Evolutionary conservation across 2,329 filamentous ascomycete genomes (phyloP).

Genomic region (Aspergillus caelatus): DNA sequence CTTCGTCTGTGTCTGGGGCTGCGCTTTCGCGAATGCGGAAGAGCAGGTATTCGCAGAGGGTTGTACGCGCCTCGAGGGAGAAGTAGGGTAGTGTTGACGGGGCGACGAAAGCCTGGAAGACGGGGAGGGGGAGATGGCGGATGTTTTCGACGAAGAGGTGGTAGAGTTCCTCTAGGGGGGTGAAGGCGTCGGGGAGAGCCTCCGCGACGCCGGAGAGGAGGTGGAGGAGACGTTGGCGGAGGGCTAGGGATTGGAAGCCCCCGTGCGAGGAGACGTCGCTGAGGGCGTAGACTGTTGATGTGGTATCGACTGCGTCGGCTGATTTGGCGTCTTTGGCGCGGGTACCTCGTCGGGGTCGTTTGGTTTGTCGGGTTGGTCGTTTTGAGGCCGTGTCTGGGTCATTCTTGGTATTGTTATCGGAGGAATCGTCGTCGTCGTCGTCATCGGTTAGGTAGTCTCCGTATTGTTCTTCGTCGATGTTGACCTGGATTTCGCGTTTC

Average conservation of each 20-base stretch:
- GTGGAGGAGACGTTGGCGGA: slow-evolving; percentile 50
- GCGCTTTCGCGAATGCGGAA: slow-evolving; percentile 51
- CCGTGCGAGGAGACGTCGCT: slow-evolving; percentile 38
- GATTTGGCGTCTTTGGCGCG: slow-evolving; percentile 5
- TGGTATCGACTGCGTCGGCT: slow-evolving; percentile 2
- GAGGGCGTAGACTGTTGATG: slow-evolving; percentile 8
- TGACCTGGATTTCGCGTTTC: slow-evolving; percentile 45
- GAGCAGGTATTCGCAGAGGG: slow-evolving; percentile 58
- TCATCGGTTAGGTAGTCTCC: slow-evolving; percentile 48
- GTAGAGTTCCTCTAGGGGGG: slow-evolving; percentile 43
- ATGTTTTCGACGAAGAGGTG: slow-evolving; percentile 51
- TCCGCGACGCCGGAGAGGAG: slow-evolving; percentile 45
- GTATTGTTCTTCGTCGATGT: slow-evolving; percentile 50
- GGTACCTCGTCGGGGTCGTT: slow-evolving; percentile 37
- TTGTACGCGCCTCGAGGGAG: slow-evolving; percentile 45
- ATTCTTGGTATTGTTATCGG: slow-evolving; percentile 20
- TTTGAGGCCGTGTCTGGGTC: slow-evolving; percentile 18
- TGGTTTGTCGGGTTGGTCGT: slow-evolving; percentile 30
- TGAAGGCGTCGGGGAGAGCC: slow-evolving; percentile 38
- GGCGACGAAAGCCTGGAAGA: slow-evolving; percentile 50
- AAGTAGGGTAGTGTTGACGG: slow-evolving; percentile 48
- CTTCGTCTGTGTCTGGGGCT: slow-evolving; percentile 41
- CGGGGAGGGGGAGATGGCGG: slow-evolving; percentile 46
- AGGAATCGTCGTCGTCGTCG: slow-evolving; percentile 16
- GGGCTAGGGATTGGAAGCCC: slow-evolving; percentile 40